Percentiles rank a stretch among this genome's conserved stretches.
phyloP scores from a whole-genome alignment of 23 red algal species.

The Pyropia yezoensis region DNA sequence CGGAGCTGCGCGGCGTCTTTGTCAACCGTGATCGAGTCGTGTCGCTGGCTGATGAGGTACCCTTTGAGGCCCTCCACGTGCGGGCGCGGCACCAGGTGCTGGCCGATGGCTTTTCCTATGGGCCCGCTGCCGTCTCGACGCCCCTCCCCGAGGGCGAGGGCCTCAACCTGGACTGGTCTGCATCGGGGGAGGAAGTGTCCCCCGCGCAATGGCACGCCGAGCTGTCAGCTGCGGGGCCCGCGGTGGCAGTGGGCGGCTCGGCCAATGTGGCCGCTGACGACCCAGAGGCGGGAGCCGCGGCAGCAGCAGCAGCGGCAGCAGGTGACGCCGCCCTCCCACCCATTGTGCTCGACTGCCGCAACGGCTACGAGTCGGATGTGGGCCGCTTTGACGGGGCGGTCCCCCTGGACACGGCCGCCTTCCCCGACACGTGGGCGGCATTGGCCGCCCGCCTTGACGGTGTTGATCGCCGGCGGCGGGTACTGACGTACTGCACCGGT shows the following conservation, averaged over 20 bases:
- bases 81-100: conserved; percentile 51
- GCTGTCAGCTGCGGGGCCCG: conserved; percentile 4
- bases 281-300: not conserved
- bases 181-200: conserved; percentile 26
- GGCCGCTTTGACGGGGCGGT: conserved; percentile 64
- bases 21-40: conserved; percentile 52
- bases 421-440: conserved; percentile 65
- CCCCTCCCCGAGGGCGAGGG: conserved; percentile 2
- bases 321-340: conserved; percentile 9
- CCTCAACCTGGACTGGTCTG: conserved; percentile 53
- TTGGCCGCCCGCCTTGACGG: conserved; percentile 37
- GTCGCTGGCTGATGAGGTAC: conserved; percentile 12
- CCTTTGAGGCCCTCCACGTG: conserved; percentile 69
- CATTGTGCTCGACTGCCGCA: conserved; percentile 71
- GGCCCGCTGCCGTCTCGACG: too few species aligned
- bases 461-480: conserved; percentile 19
- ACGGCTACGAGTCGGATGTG: conserved; percentile 76
- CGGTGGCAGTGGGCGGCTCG: not conserved
- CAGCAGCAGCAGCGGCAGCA: not conserved
- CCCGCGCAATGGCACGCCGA: conserved; percentile 66
- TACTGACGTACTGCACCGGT: conserved; percentile 89
- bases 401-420: conserved; percentile 56
- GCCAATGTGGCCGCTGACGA: not conserved
- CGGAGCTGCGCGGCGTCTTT: conserved; percentile 48
- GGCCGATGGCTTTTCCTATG: conserved; percentile 14